Evolutionary conservation across 768 basidiomycete genomes (phyloP).

Genomic region (Tulasnella sp.): DNA sequence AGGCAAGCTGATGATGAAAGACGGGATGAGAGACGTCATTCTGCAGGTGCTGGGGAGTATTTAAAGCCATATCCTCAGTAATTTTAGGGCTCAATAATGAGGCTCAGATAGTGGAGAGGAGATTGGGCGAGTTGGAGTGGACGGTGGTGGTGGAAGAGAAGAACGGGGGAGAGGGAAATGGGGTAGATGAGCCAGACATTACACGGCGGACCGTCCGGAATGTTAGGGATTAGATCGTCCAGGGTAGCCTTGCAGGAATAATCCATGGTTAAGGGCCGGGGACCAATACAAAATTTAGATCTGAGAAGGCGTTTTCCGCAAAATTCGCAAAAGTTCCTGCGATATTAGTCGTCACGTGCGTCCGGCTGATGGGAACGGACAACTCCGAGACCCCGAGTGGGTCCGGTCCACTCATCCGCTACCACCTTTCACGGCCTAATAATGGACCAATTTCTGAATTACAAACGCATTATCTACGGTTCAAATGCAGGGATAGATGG

Average conservation of each 20-base stretch:
- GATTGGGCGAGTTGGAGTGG: conserved; percentile 9
- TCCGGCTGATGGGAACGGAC: conserved; percentile 6
- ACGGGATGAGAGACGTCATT: conserved; percentile 13
- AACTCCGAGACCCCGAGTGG: conserved; percentile 3
- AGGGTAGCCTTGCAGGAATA: conserved; percentile 7
- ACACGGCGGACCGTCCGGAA: conserved; percentile 12
- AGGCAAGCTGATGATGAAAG: conserved; percentile 10
- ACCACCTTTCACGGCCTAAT: conserved; percentile 6
- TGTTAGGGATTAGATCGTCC: conserved; percentile 12
- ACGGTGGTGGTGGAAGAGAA: conserved; percentile 13
- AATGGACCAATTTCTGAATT: conserved; percentile 14
- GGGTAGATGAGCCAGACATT: conserved; percentile 19
- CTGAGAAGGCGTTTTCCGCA: conserved; percentile 5
- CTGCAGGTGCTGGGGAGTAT: conserved; percentile 6
- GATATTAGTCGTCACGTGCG: background rate
- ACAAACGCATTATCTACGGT: conserved; percentile 16
- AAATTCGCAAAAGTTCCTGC: conserved; percentile 11
- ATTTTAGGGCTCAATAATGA: conserved; percentile 18
- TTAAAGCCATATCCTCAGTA: conserved; percentile 19
- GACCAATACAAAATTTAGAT: conserved; percentile 11
- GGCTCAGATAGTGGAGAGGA: conserved; percentile 9
- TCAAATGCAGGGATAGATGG: conserved; percentile 12
- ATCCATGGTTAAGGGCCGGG: conserved; percentile 11
- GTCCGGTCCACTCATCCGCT: conserved; percentile 6
- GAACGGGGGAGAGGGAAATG: background rate